phyloP scores from a whole-genome alignment of 2,329 filamentous ascomycete genomes.

The Capronia epimyces region DNA sequence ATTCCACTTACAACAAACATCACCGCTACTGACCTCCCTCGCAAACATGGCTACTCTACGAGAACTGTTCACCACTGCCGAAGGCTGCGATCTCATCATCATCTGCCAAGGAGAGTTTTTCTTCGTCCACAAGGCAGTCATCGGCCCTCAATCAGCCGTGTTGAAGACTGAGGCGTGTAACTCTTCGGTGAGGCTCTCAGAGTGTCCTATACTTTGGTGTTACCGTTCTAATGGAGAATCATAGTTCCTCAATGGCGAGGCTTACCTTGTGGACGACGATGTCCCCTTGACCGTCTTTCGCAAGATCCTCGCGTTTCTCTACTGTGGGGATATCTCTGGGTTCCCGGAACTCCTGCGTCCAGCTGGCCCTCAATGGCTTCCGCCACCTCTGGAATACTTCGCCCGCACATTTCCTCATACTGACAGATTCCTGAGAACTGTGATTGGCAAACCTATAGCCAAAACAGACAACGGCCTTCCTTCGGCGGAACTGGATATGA shows the following conservation, averaged over 20 bases:
- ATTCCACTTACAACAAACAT: not conserved
- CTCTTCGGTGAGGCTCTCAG: slow-evolving; percentile 4
- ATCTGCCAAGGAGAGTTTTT: slow-evolving; percentile 15
- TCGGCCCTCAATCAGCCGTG: slow-evolving; percentile 3
- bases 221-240: not conserved
- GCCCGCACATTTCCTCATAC: not conserved
- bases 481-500: not conserved
- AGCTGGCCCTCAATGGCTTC: not conserved
- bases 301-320: slow-evolving; percentile 14
- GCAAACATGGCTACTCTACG: slow-evolving; percentile 6
- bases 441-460: not conserved
- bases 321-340: slow-evolving; percentile 3
- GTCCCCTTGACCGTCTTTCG: slow-evolving; percentile 6
- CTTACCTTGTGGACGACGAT: not conserved
- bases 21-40: not conserved
- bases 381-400: not conserved
- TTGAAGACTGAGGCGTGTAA: not conserved
- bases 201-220: not conserved
- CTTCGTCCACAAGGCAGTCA: slow-evolving; percentile 9
- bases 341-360: not conserved
- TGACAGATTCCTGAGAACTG: slow-evolving; percentile 5
- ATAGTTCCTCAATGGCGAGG: slow-evolving; percentile 10
- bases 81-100: slow-evolving; percentile 9
- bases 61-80: not conserved
- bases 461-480: not conserved